Conservation (phyloP, 352 stramenopile genomes). For the Phytophthora multivora region DNA sequence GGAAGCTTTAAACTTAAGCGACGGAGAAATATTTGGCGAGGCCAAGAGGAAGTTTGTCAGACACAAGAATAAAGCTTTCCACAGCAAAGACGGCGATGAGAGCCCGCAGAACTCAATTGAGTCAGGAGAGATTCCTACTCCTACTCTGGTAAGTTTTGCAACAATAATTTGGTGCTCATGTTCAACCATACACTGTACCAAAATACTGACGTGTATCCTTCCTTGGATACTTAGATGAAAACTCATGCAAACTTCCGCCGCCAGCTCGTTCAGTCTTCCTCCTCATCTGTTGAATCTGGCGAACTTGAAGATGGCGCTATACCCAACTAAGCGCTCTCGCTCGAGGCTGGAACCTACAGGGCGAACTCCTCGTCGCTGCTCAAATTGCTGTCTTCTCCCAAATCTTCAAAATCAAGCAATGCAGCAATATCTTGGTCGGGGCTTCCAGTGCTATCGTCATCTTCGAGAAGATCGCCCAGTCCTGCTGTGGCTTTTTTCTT, state of each 20-base stretch:
- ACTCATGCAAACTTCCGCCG: conserved; percentile 23
- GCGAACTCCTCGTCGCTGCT: conserved; percentile 30
- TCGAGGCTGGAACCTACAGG: conserved; percentile 6
- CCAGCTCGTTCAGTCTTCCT: conserved; percentile 25
- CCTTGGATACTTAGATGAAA: conserved; percentile 20
- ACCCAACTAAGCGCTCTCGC: background rate
- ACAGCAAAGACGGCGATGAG: conserved; percentile 1
- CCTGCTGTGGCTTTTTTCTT: background rate
- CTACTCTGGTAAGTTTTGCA: conserved; percentile 20
- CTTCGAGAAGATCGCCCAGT: conserved; percentile 1
- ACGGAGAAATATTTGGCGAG: conserved; percentile 64
- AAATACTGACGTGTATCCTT: conserved; percentile 6
- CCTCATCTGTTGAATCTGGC: conserved; percentile 37
- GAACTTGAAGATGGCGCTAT: conserved; percentile 34
- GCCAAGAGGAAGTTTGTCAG: conserved; percentile 29
- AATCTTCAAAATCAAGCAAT: conserved; percentile 22
- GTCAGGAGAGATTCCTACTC: conserved; percentile 51
- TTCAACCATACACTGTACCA: background rate
- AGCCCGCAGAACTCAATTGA: conserved; percentile 44
- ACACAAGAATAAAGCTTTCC: conserved; percentile 28
- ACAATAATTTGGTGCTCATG: background rate
- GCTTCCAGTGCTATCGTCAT: conserved; percentile 10
- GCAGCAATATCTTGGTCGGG: conserved; percentile 21
- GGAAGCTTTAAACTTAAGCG: conserved; percentile 48
- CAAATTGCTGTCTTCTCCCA: conserved; percentile 16